Evolutionary conservation across 2,329 filamentous ascomycete species (phyloP), one percentile per base, ranked within the genome.

Genomic region (Diplodia seriata): DNA sequence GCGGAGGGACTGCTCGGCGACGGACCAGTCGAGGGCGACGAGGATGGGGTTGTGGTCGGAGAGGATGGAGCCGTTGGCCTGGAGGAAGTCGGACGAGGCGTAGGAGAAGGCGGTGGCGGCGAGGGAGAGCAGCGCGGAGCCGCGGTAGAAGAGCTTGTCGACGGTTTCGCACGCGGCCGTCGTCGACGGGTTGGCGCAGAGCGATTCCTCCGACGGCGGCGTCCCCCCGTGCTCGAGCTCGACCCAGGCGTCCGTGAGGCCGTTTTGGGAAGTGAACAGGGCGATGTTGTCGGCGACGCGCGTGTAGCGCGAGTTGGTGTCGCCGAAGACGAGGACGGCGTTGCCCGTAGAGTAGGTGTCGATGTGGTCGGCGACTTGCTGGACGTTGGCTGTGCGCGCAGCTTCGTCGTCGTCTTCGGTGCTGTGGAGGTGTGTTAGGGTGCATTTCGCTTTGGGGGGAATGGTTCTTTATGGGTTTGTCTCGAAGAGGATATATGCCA

Each of bases 231-330:
- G 71, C 31, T 85, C 77, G 0, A 89, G 80, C 72, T 89, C 77
- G 14, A 91, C 80, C 87, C 88, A 91, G 0, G 82, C 75, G 74
- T 91, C 88, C 0, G 76, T 82, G 75, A 91, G 78, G 40, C 81
- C 81, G 64, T 85, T 85, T 68, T 84, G 79, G 8, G 78, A 79
- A n/a, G 78, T 73, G 69, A 89, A 85, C 65, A 86, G 71, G 6
- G 76, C 76, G 61, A 86, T 83, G 47, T 83, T 84, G 75, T 89
- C 86, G 9, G 76, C 81, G 1, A 82, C 74, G 18, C 86, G 84
- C 1, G 86, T 88, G 78, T 90, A 91, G 23, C 87, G 85, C 68
- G 84, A 85, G 78, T 91, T 91, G 26, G 86, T 87, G 76, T 91
- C 89, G 59, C 89, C 89, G 68, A 84, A 86, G 12, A 91, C 81